A percentile compares a stretch with the other conserved stretches of the same genome.
Conservation (phyloP, 2,329 filamentous ascomycete species). For the Penicillium oxalicum region DNA sequence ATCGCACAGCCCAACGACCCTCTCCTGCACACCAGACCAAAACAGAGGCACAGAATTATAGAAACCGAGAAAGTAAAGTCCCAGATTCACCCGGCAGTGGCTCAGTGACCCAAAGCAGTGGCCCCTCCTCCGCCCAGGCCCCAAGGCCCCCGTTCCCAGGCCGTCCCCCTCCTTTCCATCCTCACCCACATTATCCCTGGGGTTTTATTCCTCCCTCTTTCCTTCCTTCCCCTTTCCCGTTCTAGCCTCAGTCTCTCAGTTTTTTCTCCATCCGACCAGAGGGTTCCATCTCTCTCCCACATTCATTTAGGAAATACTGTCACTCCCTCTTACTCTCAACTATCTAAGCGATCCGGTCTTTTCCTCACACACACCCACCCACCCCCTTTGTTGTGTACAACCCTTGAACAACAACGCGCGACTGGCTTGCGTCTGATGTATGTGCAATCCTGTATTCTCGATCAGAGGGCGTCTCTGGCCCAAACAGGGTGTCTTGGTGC, state of each 20-base stretch:
- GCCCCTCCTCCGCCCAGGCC: background rate
- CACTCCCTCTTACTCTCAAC: slow-evolving; percentile 18
- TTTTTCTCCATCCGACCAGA: slow-evolving; percentile 39
- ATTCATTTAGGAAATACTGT: slow-evolving; percentile 35
- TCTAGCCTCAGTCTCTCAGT: slow-evolving; percentile 19
- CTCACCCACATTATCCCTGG: slow-evolving; percentile 4
- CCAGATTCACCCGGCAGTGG: too few species aligned
- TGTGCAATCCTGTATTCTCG: slow-evolving; percentile 9
- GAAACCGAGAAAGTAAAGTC: too few species aligned
- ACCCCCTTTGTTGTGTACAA: slow-evolving; percentile 22
- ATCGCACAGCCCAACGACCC: too few species aligned
- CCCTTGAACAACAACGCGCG: slow-evolving; percentile 21
- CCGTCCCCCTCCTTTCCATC: slow-evolving; percentile 10
- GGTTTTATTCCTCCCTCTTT: slow-evolving; percentile 16
- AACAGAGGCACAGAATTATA: too few species aligned
- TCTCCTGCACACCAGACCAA: too few species aligned
- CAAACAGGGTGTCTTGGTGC: too few species aligned
- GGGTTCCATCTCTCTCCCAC: slow-evolving; percentile 36
- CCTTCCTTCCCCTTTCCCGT: slow-evolving; percentile 4
- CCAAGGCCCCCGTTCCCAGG: background rate
- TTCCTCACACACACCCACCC: too few species aligned
- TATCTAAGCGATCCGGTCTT: slow-evolving; percentile 5
- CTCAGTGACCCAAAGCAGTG: too few species aligned
- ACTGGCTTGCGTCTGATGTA: slow-evolving; percentile 29
- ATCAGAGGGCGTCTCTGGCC: too few species aligned